phyloP scores from a whole-genome alignment of 176 grass and related monocot genomes.

The sorghum (Sorghum bicolor) region Sorghum_bicolor_NCBIv3 NC_012870.2:61086001-61086500 shows the following conservation, averaged over 20 bases:
- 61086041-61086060: neutral
- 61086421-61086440: constrained; percentile 42
- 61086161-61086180: constrained; percentile 61
- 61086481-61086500: constrained; percentile 47
- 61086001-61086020: constrained; percentile 12
- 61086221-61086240: constrained; percentile 57
- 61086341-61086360: constrained; percentile 57
- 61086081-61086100: constrained; percentile 56
- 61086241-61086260: constrained; percentile 51
- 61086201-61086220: constrained; percentile 59
- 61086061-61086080: constrained; percentile 28
- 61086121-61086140: constrained; percentile 54
- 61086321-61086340: constrained; percentile 63
- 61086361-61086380: constrained; percentile 44
- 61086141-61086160: constrained; percentile 26
- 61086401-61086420: neutral
- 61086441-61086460: constrained; percentile 37
- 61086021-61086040: neutral
- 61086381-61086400: constrained; percentile 46
- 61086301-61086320: constrained; percentile 64
- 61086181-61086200: constrained; percentile 61
- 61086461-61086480: constrained; percentile 42
- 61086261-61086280: constrained; percentile 38
- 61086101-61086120: constrained; percentile 47
- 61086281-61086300: constrained; percentile 51